Percentiles rank a stretch among this genome's conserved stretches.
Evolutionary conservation across 176 grass and related monocot species (phyloP).

Genomic region (Hordeum marinum): DNA sequence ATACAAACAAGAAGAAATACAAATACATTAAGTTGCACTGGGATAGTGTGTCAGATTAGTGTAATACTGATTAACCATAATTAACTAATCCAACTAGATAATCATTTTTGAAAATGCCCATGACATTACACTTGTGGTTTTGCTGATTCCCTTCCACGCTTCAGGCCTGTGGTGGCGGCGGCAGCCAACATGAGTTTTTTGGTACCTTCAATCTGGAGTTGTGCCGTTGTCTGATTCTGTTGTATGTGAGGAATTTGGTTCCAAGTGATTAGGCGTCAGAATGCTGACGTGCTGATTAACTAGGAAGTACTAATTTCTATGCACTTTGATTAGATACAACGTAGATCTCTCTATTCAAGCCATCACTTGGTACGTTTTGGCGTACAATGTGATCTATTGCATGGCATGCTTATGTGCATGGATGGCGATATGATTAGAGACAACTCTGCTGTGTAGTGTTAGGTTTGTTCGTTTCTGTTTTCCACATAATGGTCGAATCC

Average conservation of each 20-base stretch:
- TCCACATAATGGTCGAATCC: neutral
- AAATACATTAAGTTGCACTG: neutral
- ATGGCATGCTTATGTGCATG: neutral
- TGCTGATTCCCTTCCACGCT: neutral
- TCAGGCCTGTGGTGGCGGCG: neutral
- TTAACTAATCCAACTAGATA: neutral
- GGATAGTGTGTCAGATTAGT: neutral
- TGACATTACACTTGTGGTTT: neutral
- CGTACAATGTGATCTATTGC: neutral
- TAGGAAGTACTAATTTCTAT: neutral
- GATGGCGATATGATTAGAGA: no score
- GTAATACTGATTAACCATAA: neutral
- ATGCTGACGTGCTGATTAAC: neutral
- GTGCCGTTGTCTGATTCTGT: neutral
- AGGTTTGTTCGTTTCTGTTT: no score
- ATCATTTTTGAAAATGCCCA: constrained; percentile 11
- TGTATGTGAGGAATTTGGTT: neutral
- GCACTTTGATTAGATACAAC: neutral
- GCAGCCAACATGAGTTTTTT: neutral
- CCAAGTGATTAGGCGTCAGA: neutral
- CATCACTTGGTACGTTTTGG: neutral
- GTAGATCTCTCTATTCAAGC: neutral
- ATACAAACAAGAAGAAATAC: neutral
- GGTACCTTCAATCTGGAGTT: neutral
- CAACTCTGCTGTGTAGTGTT: no score